Base-by-base conservation (phyloP, 495 filamentous ascomycete species). In the Evernia prunastri region DNA sequence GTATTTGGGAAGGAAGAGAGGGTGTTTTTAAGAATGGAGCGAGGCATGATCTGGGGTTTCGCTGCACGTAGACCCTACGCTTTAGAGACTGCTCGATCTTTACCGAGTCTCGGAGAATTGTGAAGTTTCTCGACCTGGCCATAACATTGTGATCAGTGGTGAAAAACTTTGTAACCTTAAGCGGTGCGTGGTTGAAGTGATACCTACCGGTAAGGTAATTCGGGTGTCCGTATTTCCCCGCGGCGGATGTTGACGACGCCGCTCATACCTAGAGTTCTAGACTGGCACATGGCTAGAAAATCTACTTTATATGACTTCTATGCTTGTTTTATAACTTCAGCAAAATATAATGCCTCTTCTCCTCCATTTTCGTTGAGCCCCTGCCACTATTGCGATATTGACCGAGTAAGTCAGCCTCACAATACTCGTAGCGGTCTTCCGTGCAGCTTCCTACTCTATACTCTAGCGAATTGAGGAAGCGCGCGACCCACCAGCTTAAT, bases 1-100 rank as follows among this genome's bases (percentile, higher is more conserved):
- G 75, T 45, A 66, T 67, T 61, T 72, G 64, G 36, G 60, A 58
- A 40, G 65, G 67, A 59, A 65, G 39, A 29, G 9, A 42, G 6
- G 12, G 60, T 31, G 12, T 57, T 56, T n/a, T 65, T 64, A 1
- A 66, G 27, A 11, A 69, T 69, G 17, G 67, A 69, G 31, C 40
- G 61, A 20, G 56, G 60, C 31, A 59, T 64, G 49, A 53, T 53
- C 25, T 25, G 4, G 18, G 10, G 2, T 45, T n/a, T 45, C 45
- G 8, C n/a, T 1, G 9, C n/a, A 27, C 4, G 6, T 23, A n/a
- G n/a, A n/a, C 27, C 45, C 4, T 49, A 27, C 10, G n/a, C 23
- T 8, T 8, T 10, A 45, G 20, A 45, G 4, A 23, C 20, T 45
- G 3, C 3, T 45, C 9, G n/a, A 4, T 43, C 4, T 43, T 2